These are phyloP conservation scores for Bryoglossum gracile DNA, from an alignment of 495 filamentous ascomycete genomes.

Conservation along the genomic window DNA sequence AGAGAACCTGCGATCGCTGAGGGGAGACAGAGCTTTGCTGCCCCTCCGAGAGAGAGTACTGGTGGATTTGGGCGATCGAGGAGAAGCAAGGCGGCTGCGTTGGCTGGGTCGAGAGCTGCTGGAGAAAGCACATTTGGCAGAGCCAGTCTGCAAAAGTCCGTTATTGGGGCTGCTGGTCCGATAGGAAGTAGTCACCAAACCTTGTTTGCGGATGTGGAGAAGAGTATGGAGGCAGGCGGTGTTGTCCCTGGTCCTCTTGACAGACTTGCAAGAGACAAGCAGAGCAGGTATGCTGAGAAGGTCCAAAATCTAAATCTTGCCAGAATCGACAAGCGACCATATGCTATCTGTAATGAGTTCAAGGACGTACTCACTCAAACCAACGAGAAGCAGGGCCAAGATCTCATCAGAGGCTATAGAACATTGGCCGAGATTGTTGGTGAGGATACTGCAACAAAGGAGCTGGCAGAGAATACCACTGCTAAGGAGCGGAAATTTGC, in stretches of 20 bases:
- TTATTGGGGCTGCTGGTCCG: slow-evolving; percentile 68
- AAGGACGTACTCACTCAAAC: slow-evolving; percentile 59
- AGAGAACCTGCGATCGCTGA: slow-evolving; percentile 41
- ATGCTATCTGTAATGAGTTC: slow-evolving; percentile 67
- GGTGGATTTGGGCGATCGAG: slow-evolving; percentile 47
- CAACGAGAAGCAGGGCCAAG: slow-evolving; percentile 55
- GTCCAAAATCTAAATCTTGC: slow-evolving; percentile 68
- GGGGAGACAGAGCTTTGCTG: slow-evolving; percentile 48
- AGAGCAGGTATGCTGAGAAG: slow-evolving; percentile 66
- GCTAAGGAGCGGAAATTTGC: slow-evolving; percentile 72
- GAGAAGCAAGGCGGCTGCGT: slow-evolving; percentile 33
- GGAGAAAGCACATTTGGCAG: slow-evolving; percentile 63
- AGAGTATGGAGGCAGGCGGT: slow-evolving; percentile 37
- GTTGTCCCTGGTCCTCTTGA: slow-evolving; percentile 49
- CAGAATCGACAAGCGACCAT: slow-evolving; percentile 55
- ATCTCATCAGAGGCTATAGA: slow-evolving; percentile 70
- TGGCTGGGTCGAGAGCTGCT: slow-evolving; percentile 34
- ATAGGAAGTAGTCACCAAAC: slow-evolving; percentile 47
- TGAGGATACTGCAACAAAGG: slow-evolving; percentile 51
- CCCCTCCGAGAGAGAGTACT: slow-evolving; percentile 31
- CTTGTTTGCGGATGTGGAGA: slow-evolving; percentile 60
- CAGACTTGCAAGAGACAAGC: slow-evolving; percentile 69
- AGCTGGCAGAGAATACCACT: slow-evolving; percentile 43
- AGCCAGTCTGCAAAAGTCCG: slow-evolving; percentile 66
- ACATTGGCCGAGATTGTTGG: slow-evolving; percentile 66